A percentile compares a stretch with the other conserved stretches of the same genome.
These are phyloP conservation scores for Escallonia herrerae DNA, from an alignment of 129 eudicot genomes.

Conservation along the genomic window DNA sequence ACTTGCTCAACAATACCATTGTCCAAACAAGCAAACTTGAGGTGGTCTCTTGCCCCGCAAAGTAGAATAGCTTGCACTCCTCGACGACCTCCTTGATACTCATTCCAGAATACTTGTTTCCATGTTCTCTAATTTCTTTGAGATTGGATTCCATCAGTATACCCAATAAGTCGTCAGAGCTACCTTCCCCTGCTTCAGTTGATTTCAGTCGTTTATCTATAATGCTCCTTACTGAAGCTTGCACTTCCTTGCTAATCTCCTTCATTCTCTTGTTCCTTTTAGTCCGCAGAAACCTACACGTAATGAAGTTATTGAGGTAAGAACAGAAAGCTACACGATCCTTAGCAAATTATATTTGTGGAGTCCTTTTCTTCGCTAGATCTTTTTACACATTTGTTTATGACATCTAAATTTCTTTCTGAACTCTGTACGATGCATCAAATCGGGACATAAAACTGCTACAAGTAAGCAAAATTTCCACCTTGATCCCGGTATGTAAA, in stretches of 20 bases:
- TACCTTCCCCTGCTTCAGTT: constrained; percentile 23
- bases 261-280: constrained; percentile 24
- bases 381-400: too few species aligned
- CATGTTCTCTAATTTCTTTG: constrained; percentile 23
- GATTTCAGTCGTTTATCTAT: constrained; percentile 22
- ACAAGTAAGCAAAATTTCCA: neutral
- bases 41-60: constrained; percentile 37
- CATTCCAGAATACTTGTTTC: constrained; percentile 18
- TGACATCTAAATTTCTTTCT: too few species aligned
- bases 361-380: neutral
- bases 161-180: constrained; percentile 27
- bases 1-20: constrained; percentile 25
- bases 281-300: constrained; percentile 15
- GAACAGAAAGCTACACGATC: neutral
- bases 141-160: constrained; percentile 29
- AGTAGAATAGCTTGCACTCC: constrained; percentile 37
- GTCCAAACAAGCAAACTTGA: constrained; percentile 35
- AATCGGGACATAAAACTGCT: too few species aligned
- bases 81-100: constrained; percentile 28
- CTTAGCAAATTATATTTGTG: neutral
- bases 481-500: constrained; percentile 17
- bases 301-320: too few species aligned
- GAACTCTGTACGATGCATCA: too few species aligned
- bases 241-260: constrained; percentile 13
- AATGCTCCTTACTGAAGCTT: constrained; percentile 13